Conservation (phyloP, 331 rosid genomes). For the Quercus tomentella region DNA sequence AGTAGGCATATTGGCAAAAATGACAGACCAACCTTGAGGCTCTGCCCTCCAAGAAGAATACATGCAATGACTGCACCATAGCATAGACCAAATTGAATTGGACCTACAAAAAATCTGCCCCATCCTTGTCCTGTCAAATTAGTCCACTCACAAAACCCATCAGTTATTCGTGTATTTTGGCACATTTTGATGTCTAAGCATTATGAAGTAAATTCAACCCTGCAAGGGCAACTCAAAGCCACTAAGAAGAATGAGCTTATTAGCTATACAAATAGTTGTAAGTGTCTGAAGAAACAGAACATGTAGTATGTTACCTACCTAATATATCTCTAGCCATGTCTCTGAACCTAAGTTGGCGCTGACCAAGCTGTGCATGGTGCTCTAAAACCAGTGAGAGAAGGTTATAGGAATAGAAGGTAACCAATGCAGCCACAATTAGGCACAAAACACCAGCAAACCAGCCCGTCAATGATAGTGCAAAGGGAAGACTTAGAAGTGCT, state of each 20-base stretch:
- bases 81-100: slow-evolving; percentile 63
- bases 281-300: no score
- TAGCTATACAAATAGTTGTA: no score
- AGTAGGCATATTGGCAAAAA: not conserved
- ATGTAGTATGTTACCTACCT: slow-evolving; percentile 25
- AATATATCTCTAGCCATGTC: slow-evolving; percentile 66
- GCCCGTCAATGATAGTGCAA: slow-evolving; percentile 47
- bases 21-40: slow-evolving; percentile 59
- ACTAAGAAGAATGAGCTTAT: no score
- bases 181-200: no score
- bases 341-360: slow-evolving; percentile 62
- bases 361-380: slow-evolving; percentile 55
- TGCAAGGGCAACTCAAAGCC: no score
- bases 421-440: slow-evolving; percentile 32
- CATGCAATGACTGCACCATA: slow-evolving; percentile 65
- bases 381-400: slow-evolving; percentile 63
- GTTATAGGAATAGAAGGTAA: slow-evolving; percentile 69
- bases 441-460: slow-evolving; percentile 73
- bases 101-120: slow-evolving; percentile 67
- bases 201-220: no score
- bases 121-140: slow-evolving; percentile 54
- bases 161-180: no score
- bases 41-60: slow-evolving; percentile 73
- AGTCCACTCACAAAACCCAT: no score
- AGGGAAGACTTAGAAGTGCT: slow-evolving; percentile 58